Base-by-base conservation (phyloP, 352 stramenopile species). In the Bremia lactucae region DNA sequence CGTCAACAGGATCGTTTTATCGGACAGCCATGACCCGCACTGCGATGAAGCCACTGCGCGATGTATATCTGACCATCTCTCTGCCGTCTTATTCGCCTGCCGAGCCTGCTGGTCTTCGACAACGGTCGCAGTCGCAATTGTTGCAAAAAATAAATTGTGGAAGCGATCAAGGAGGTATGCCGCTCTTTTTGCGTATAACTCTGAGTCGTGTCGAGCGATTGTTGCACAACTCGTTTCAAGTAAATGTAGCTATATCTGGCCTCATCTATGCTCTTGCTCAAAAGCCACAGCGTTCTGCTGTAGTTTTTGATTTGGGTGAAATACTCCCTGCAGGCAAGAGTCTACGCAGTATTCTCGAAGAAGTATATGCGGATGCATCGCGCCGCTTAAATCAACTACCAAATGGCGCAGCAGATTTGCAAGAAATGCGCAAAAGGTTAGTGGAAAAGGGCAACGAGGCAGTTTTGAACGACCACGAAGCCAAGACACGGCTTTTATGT, bases 201-300 rank as follows among this genome's bases (percentile, higher is more conserved):
- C 43, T 93, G 36, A 85, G 69, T 42, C 75, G 78, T 16, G 49
- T 86, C 4, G 77, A 90, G 48, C 62, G 78, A 6, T 47, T 89
- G 18, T 48, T 93, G 31, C 75, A 89, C 45, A 87, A 82, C 55
- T 87, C 77, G 4, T 83, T 93, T 29, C 59, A 86, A 4, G 80
- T 89, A 46, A 93, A 90, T 26, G 39, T 93, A 11, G 75, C 80
- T 13, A 50, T 93, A 1, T 93, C 80, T 2, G 80, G 80, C 3
- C 37, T 93, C 24, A 62, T 93, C 16, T 80, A 74, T 16, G 58
- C 64, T n/a, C 50, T 93, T 1, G 77, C 80, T 1, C 67, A 83
- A 8, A 87, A 86, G 50, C 44, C 57, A 4, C 59, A 59, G 14
- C 87, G 72, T 22, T 56, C 56, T 0, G 18, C 47, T 0, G 46